These are phyloP conservation scores for Cystobasidiaceae sp. DNA, from an alignment of 1,284 basidiomycete species.

Conservation along the genomic window DNA sequence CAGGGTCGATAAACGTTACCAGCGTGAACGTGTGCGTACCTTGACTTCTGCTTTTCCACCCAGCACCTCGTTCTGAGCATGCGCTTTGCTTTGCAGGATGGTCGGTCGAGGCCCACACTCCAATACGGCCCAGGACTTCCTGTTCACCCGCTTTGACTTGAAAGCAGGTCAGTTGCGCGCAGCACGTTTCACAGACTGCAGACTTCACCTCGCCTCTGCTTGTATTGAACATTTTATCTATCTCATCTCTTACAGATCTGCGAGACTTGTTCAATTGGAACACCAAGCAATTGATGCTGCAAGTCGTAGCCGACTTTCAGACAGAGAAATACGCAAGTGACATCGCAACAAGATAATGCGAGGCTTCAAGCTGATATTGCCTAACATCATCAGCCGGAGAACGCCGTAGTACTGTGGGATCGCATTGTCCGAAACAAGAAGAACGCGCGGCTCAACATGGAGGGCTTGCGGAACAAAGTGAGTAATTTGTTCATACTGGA, in stretches of 20 bases:
- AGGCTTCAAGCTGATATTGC: not conserved
- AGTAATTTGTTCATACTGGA: too few species aligned
- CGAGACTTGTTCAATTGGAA: constrained; percentile 84
- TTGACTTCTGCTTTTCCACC: too few species aligned
- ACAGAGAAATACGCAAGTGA: constrained; percentile 62
- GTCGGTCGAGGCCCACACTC: constrained; percentile 50
- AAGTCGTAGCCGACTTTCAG: constrained; percentile 70
- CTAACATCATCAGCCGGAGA: constrained; percentile 68
- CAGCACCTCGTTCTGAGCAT: too few species aligned
- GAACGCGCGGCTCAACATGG: constrained; percentile 63
- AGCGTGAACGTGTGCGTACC: constrained; percentile 47
- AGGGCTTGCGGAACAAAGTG: constrained; percentile 61
- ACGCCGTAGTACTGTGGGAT: constrained; percentile 86
- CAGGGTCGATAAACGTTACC: constrained; percentile 57
- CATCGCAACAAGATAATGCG: not conserved
- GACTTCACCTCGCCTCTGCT: not conserved
- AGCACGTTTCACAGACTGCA: not conserved
- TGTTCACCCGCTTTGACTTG: constrained; percentile 70
- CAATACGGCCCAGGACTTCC: constrained; percentile 63
- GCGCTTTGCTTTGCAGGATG: constrained; percentile 28
- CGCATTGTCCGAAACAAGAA: constrained; percentile 71
- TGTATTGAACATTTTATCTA: constrained; percentile 37
- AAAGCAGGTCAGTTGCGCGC: constrained; percentile 61
- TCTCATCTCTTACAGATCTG: constrained; percentile 70
- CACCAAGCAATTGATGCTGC: constrained; percentile 85